Conservation (phyloP, 2,329 filamentous ascomycete genomes). For the Alternaria panax region DNA sequence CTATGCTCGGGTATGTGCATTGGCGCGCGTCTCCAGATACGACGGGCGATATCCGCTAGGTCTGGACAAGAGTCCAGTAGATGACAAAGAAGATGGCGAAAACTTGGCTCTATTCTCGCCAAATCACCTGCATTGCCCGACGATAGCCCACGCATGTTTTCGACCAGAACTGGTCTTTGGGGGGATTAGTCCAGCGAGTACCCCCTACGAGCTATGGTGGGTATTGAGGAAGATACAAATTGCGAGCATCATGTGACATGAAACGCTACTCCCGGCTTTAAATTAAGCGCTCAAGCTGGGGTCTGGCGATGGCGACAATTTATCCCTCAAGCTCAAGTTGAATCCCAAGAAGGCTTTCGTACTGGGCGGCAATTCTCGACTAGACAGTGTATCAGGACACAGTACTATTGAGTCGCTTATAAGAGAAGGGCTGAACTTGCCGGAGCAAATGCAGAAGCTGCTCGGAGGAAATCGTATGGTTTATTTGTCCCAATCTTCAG, state of each 20-base stretch:
- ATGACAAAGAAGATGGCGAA: slow-evolving; percentile 39
- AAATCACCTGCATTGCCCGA: slow-evolving; percentile 45
- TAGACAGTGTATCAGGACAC: slow-evolving; percentile 28
- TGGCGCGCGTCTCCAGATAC: slow-evolving; percentile 36
- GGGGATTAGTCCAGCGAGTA: slow-evolving; percentile 41
- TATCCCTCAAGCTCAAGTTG: slow-evolving; percentile 30
- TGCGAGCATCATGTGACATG: slow-evolving; percentile 38
- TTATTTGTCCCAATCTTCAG: slow-evolving; percentile 42
- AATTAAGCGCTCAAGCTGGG: slow-evolving; percentile 36
- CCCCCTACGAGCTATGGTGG: slow-evolving; percentile 44
- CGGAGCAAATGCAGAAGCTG: slow-evolving; percentile 29
- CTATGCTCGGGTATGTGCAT: slow-evolving; percentile 33
- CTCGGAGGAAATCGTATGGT: slow-evolving; percentile 36
- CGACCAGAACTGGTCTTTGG: slow-evolving; percentile 40
- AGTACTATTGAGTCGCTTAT: slow-evolving; percentile 38
- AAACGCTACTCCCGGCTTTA: slow-evolving; percentile 36
- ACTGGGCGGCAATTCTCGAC: slow-evolving; percentile 30
- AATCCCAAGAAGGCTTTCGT: slow-evolving; percentile 35
- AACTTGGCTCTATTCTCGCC: slow-evolving; percentile 38
- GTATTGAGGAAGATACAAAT: slow-evolving; percentile 44
- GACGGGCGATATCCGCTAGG: slow-evolving; percentile 40
- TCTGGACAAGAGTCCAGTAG: slow-evolving; percentile 26
- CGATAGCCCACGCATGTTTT: slow-evolving; percentile 42
- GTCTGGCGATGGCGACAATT: slow-evolving; percentile 29
- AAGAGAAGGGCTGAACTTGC: slow-evolving; percentile 23